phyloP scores from a whole-genome alignment of 2,329 filamentous ascomycete genomes.

The Rhynchosporium secalis region DNA sequence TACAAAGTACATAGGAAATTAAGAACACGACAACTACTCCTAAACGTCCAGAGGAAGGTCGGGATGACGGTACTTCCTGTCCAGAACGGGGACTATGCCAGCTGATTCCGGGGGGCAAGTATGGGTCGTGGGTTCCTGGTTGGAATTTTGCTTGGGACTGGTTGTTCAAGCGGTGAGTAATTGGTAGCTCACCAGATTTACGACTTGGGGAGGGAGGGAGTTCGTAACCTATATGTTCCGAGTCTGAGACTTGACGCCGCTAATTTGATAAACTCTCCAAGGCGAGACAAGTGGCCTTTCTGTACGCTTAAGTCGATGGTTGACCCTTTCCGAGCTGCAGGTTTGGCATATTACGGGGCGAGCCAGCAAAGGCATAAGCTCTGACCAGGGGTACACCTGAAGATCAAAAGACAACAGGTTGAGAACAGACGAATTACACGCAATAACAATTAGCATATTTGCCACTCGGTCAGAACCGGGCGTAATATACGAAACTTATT shows the following conservation, averaged over 20 bases:
- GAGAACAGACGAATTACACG: constrained; percentile 14
- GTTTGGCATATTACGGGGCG: constrained; percentile 28
- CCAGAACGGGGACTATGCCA: constrained; percentile 22
- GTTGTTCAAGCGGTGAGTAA: constrained; percentile 28
- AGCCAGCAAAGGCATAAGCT: constrained; percentile 22
- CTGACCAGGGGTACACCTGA: constrained; percentile 20
- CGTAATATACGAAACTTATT: constrained; percentile 3
- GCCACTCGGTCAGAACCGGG: constrained; percentile 23
- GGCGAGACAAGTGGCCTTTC: constrained; percentile 24
- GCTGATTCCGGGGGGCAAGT: constrained; percentile 21
- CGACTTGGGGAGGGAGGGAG: constrained; percentile 19
- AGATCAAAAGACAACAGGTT: constrained; percentile 9
- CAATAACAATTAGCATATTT: constrained; percentile 3
- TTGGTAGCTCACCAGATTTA: constrained; percentile 25
- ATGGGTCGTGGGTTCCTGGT: constrained; percentile 25
- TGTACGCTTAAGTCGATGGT: constrained; percentile 20
- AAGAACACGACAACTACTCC: constrained; percentile 25
- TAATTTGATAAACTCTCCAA: constrained; percentile 30
- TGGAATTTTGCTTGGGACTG: constrained; percentile 20
- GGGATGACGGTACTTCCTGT: constrained; percentile 24
- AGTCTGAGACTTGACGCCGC: constrained; percentile 28
- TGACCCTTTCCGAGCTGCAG: constrained; percentile 24
- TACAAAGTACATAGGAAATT: constrained; percentile 33
- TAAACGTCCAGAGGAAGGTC: constrained; percentile 20
- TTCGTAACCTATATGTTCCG: constrained; percentile 24